Percentiles rank a stretch among this genome's conserved stretches.
Evolutionary conservation across 805 yeast species (phyloP).

Genomic region (Hanseniaspora singularis): DNA sequence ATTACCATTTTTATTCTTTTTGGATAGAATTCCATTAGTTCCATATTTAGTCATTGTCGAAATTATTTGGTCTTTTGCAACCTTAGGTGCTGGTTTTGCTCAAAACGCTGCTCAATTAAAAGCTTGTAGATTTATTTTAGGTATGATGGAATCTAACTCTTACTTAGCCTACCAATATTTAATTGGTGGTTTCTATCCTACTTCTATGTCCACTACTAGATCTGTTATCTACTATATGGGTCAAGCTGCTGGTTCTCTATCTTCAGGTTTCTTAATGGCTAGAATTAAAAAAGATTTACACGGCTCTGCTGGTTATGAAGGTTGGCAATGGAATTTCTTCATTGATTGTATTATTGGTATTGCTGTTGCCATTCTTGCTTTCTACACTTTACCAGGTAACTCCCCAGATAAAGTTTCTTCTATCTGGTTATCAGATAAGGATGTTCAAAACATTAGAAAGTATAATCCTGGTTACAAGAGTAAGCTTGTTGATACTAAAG

Average conservation of each 20-base stretch:
- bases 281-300: constrained; percentile 37
- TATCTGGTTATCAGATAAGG: constrained; percentile 43
- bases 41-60: constrained; percentile 39
- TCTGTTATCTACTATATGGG: constrained; percentile 53
- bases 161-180: constrained; percentile 49
- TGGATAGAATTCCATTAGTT: constrained; percentile 44
- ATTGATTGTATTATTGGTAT: constrained; percentile 51
- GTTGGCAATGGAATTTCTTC: constrained; percentile 68
- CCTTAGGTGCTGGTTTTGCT: constrained; percentile 39
- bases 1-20: constrained; percentile 47
- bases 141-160: constrained; percentile 50
- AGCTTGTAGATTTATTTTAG: constrained; percentile 51
- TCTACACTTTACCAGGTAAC: constrained; percentile 45
- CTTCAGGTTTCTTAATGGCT: constrained; percentile 52
- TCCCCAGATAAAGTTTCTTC: constrained; percentile 49
- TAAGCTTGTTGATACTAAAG: constrained; percentile 27
- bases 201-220: constrained; percentile 48
- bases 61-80: constrained; percentile 49
- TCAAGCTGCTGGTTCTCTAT: constrained; percentile 48
- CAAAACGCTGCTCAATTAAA: constrained; percentile 38
- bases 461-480: constrained; percentile 14
- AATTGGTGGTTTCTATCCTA: constrained; percentile 47
- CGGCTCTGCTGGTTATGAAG: constrained; percentile 42
- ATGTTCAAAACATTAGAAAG: constrained; percentile 40
- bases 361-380: constrained; percentile 45